Evolutionary conservation across 192 early-diverging fungal species (phyloP).

Genomic region (Paraglomus occultum): DNA sequence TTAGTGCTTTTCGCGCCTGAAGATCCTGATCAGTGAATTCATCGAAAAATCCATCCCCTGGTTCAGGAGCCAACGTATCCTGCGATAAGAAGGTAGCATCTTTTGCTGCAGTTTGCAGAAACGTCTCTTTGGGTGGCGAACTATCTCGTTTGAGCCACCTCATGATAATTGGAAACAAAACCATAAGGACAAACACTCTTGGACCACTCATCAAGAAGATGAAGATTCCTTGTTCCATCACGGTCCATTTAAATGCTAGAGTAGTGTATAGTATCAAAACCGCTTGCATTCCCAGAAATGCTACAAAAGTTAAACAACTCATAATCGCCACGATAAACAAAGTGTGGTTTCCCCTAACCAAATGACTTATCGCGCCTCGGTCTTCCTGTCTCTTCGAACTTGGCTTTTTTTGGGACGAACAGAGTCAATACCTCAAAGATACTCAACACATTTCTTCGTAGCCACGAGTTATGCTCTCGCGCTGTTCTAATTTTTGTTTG

Average conservation of each 20-base stretch:
- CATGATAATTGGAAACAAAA: not conserved
- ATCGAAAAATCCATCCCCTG: not conserved
- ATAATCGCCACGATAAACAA: not conserved
- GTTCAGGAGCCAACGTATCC: not conserved
- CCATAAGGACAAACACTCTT: slow-evolving; percentile 4
- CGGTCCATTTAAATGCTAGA: slow-evolving; percentile 10
- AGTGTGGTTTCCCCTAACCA: not conserved
- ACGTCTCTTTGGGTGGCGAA: not conserved
- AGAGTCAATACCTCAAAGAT: slow-evolving; percentile 13
- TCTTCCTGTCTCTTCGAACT: not conserved
- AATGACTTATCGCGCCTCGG: not conserved
- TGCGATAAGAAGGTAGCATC: not conserved
- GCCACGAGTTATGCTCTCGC: not conserved
- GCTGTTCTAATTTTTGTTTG: not conserved
- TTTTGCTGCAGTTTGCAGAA: not conserved
- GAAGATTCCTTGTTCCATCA: slow-evolving; percentile 22
- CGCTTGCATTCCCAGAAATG: not conserved
- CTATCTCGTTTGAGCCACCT: not conserved
- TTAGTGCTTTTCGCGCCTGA: slow-evolving; percentile 11
- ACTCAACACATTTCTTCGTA: not conserved
- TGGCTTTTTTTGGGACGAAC: not conserved
- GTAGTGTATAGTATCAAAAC: slow-evolving; percentile 15
- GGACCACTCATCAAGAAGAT: not conserved
- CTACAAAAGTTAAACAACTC: not conserved
- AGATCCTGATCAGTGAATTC: not conserved